A percentile compares a stretch with the other conserved stretches of the same genome.
phyloP scores from a whole-genome alignment of 345 rosid species.

The Leavenworthia alabamica region DNA sequence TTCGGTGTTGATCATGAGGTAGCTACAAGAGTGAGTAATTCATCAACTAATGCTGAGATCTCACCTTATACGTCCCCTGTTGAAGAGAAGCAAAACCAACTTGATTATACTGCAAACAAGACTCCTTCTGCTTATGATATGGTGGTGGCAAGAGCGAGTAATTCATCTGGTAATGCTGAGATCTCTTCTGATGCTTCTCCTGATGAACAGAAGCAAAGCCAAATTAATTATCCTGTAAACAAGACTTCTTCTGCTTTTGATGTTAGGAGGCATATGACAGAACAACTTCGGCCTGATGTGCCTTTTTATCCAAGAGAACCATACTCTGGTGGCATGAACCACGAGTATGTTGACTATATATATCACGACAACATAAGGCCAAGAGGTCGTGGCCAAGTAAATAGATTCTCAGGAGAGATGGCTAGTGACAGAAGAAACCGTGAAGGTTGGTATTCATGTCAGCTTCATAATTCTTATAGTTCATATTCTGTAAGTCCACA shows the following conservation, averaged over 20 bases:
- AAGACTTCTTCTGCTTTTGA: conserved; percentile 59
- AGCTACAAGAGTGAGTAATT: conserved; percentile 11
- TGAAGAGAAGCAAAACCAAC: conserved; percentile 6
- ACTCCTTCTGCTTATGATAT: background rate
- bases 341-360: conserved; percentile 20
- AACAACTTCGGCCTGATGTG: conserved; percentile 34
- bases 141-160: conserved; percentile 11
- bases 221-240: conserved; percentile 13
- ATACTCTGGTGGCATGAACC: conserved; percentile 29
- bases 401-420: conserved; percentile 45
- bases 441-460: conserved; percentile 35
- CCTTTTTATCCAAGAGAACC: conserved; percentile 38
- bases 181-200: conserved; percentile 29
- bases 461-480: conserved; percentile 31
- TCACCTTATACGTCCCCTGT: conserved; percentile 22
- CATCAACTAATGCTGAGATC: conserved; percentile 10
- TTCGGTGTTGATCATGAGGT: conserved; percentile 9
- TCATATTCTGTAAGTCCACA: conserved; percentile 61
- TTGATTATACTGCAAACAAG: background rate
- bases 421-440: conserved; percentile 30
- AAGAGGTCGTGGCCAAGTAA: conserved; percentile 33
- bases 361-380: conserved; percentile 20
- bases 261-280: conserved; percentile 37
- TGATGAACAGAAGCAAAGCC: conserved; percentile 13
- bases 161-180: conserved; percentile 12